Base-by-base conservation (phyloP, 2,329 filamentous ascomycete species). In the Raffaelea deltoideospora region DNA sequence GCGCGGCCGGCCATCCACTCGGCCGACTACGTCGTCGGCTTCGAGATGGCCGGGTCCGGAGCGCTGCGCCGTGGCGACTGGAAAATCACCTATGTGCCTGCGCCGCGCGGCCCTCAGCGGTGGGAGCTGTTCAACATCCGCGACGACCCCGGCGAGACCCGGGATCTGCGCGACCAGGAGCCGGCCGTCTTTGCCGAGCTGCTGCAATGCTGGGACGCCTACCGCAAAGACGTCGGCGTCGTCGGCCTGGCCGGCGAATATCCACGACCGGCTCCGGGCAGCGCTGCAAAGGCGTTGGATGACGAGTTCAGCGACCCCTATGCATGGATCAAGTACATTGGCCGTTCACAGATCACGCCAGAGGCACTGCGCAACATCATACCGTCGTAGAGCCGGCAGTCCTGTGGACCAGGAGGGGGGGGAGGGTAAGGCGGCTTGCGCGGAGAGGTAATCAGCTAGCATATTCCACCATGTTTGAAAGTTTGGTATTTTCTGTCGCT, bases 181-280 rank as follows among this genome's bases (percentile, higher is more conserved):
- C 45, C 48, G 3, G 43, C 48, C 18, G 47, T 43, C 28, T 41
- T 57, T 22, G 43, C 47, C 13, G 50, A 51, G 30, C 41, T 57
- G 39, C 36, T 55, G 15, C 39, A 34, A 15, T 37, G 43, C 6
- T 52, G 48, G 48, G 46, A 58, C 19, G 56, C 59, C 6, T 66
- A 64, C 46, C 61, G 58, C 1, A 63, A 60, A 3, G 60, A 64
- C 33, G 61, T 67, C 1, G 67, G 67, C 27, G 64, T 71, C 14
- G 61, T 67, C 1, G 67, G 67, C 27, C 63, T 71, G 13, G 37
- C 39, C 17, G 45, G 47, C 35, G n/a, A 47, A 38, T n/a, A 35
- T 20, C 33, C 33, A 14, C 9, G 6, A 20, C 22, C 19, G 8
- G 10, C 28, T 11, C 24, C 11, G 19, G 33, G 33, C 23, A 5